Conservation (phyloP, 768 basidiomycete genomes). For the Phaffia australis region DNA sequence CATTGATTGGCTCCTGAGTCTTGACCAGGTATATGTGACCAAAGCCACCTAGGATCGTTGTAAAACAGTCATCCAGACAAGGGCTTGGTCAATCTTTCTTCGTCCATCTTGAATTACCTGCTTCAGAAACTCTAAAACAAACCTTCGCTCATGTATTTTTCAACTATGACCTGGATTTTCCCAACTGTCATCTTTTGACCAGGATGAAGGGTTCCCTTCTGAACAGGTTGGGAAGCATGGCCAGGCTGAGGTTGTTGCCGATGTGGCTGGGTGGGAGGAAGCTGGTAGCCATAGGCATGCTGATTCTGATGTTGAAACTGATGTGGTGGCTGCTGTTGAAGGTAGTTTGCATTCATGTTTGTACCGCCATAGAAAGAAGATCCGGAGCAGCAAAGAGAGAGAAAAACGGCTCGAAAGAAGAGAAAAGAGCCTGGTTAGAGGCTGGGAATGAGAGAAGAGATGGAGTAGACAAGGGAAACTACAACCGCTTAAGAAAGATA, state of each 20-base stretch:
- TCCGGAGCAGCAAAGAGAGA: no score
- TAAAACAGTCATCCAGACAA: neutral
- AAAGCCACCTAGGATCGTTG: slow-evolving; percentile 65
- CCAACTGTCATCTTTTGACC: slow-evolving; percentile 77
- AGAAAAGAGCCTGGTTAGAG: no score
- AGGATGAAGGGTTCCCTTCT: slow-evolving; percentile 41
- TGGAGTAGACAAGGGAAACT: no score
- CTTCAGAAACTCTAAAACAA: neutral
- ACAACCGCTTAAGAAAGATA: no score
- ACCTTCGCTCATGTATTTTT: slow-evolving; percentile 94
- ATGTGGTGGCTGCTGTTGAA: no score
- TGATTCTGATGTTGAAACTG: no score
- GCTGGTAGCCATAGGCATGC: neutral
- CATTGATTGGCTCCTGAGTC: slow-evolving; percentile 73
- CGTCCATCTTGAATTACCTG: neutral
- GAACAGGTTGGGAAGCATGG: neutral
- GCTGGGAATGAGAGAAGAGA: no score
- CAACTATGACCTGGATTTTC: slow-evolving; percentile 78
- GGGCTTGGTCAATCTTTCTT: neutral
- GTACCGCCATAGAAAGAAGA: no score
- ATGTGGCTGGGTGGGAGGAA: no score
- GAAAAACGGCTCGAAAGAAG: no score
- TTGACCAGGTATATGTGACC: slow-evolving; percentile 94
- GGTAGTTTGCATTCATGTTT: no score
- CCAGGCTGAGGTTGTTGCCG: neutral